Evolutionary conservation across 2,329 filamentous ascomycete species (phyloP), one percentile per base, ranked within the genome.

Genomic region (Onygenales sp.): DNA sequence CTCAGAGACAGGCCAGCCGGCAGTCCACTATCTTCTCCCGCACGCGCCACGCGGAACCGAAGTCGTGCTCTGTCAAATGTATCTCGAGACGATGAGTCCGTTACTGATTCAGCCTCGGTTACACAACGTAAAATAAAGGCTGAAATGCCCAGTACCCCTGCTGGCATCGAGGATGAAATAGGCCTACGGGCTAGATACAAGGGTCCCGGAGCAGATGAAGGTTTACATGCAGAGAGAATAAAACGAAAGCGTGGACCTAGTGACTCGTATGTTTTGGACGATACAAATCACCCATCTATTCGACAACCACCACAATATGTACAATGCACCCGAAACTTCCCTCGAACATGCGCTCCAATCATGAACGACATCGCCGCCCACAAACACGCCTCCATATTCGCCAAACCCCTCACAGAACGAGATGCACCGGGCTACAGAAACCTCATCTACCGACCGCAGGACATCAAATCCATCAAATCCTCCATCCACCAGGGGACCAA

Each of bases 301-400:
- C 50, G 59, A 17, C 59, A 60, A 27, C 50, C 66, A 2, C 62
- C 66, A 27, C 64, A 67, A 36, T 70, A 72, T 57, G 67, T 73
- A 37, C 61, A 71, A 42, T 72, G 70, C 34, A 68, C 71, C 6
- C 72, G 70, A 42, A 74, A 72, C 32, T 76, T 76, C 56, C 81
- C 85, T 37, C 83, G 85, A 59, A 87, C 88, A 11, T 85, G 84
- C 34, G 80, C 80, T 3, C 84, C 85, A 4, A 83, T 87, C 10
- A 76, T 91, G 58, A 87, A 90, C 63, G 84, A 88, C 61, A 87
- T 91, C 55, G 81, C 83, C 27, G 86, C 83, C 51, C 87, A 91
- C 65, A 85, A 86, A 36, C 82, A 87, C 60, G 87, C 86, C 45
- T 88, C 87, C 59, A 88, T 88, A 69, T 92, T 92, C 64, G 84